Percentiles rank a stretch among this genome's conserved stretches.
Conservation (phyloP, 495 filamentous ascomycete genomes). For the Talaromyces nanjingensis region DNA sequence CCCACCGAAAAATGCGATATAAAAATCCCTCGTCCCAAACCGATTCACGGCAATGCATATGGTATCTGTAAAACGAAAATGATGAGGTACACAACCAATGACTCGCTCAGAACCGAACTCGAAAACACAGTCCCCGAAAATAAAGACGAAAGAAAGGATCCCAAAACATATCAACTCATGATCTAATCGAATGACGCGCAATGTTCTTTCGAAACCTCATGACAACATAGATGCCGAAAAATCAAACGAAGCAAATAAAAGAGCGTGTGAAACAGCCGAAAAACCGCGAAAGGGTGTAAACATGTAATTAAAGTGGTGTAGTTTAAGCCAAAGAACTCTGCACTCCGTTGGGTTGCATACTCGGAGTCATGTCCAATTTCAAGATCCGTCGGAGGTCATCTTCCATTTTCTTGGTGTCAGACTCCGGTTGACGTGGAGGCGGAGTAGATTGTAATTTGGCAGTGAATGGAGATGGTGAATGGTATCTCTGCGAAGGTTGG, state of each 20-base stretch:
- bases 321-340: constrained; percentile 34
- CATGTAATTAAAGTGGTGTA: not conserved
- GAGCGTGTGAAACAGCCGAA: not conserved
- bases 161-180: not conserved
- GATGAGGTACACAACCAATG: constrained; percentile 5
- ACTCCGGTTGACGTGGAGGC: constrained; percentile 10
- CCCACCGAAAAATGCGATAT: constrained; percentile 6
- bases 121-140: not conserved
- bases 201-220: constrained; percentile 1
- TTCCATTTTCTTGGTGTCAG: constrained; percentile 43
- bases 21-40: constrained; percentile 8
- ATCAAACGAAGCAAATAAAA: not conserved
- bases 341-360: constrained; percentile 24
- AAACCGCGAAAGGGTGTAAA: no score
- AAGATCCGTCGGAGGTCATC: constrained; percentile 48
- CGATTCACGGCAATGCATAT: constrained; percentile 1
- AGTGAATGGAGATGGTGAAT: not conserved
- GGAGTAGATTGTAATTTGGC: constrained; percentile 12
- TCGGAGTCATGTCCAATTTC: constrained; percentile 35
- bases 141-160: not conserved
- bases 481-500: not conserved
- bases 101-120: not conserved
- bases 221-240: constrained; percentile 1
- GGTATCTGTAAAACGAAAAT: constrained; percentile 7
- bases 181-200: constrained; percentile 1